Evolutionary conservation across 208 protist species (phyloP), one percentile per base, ranked within the genome.

Genomic region (Leishmania gerbilli): DNA sequence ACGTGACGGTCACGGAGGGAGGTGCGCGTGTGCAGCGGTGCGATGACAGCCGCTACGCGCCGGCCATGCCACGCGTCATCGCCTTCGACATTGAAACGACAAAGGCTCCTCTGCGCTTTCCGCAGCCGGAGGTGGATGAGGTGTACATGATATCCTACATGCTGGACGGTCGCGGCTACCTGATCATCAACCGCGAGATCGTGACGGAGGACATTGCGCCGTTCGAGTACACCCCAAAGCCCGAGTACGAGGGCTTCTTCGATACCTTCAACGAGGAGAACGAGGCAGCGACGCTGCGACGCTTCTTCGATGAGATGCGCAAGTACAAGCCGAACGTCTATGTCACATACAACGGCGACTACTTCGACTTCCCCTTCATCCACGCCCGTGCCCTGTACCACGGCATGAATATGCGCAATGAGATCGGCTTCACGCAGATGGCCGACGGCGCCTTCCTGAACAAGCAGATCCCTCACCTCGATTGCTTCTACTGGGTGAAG

Each of bases 111-210:
- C 90, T 99, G 62, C 99, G 99, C 84, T 99, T 99, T 87, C 99
- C 99, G 40, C 98, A 99, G 79, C 95, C 96, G 17, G 86, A 98
- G 69, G 91, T 95, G 21, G 99, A 99, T 92, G 88, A 96, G 79
- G 99, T 99, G 58, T 99, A 99, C 93, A 99, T 99, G 99, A 99
- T 99, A 76, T 99, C 99, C 5, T 99, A 99, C 92, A 99, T 99
- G 99, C 78, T 99, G 11, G 99, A 99, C 87, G 95, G 97, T 1
- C 92, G 99, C 71, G 99, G 99, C 58, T 99, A 99, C 86, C 88
- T 99, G 17, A 99, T 99, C 82, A 87, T 99, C 62, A 99, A 99
- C 90, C 84, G 99, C 69, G 94, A 99, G 74, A 99, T 99, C 83
- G 99, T 99, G 4, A 90, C 95, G 15, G 94, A 94, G 78, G 99